These are phyloP conservation scores for Botrytis sinoallii DNA, from an alignment of 2,329 filamentous ascomycete species.

Conservation along the genomic window DNA sequence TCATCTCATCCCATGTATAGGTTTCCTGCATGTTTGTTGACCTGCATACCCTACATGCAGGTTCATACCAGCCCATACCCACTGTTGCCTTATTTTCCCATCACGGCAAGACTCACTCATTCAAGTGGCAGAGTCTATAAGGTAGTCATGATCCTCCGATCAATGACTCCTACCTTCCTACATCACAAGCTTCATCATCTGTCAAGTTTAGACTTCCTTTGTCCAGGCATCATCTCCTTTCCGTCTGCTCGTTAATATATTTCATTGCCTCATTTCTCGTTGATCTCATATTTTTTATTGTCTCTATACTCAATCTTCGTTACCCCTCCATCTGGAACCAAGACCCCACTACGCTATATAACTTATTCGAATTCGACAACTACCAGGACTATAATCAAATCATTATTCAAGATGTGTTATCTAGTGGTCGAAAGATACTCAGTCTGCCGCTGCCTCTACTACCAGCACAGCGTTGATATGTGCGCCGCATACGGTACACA, in stretches of 20 bases:
- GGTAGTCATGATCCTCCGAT: constrained; percentile 34
- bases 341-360: constrained; percentile 1
- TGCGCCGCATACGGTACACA: constrained; percentile 60
- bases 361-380: background rate
- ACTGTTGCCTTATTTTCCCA: constrained; percentile 34
- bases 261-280: constrained; percentile 30
- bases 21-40: constrained; percentile 31
- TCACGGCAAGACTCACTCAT: constrained; percentile 24
- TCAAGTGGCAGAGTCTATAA: constrained; percentile 32
- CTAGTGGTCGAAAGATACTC: constrained; percentile 68
- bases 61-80: constrained; percentile 21
- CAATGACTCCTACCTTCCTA: constrained; percentile 37
- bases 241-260: constrained; percentile 35
- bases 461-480: constrained; percentile 65
- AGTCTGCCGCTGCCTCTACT: constrained; percentile 68
- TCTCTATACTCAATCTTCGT: constrained; percentile 16
- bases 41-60: constrained; percentile 32
- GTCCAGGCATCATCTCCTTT: constrained; percentile 33
- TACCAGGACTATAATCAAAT: constrained; percentile 14
- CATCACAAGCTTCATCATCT: constrained; percentile 30
- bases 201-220: constrained; percentile 34
- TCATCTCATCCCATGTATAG: constrained; percentile 25
- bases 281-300: constrained; percentile 16
- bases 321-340: constrained; percentile 14
- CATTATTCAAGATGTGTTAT: constrained; percentile 58